A percentile compares a stretch with the other conserved stretches of the same genome.
Conservation (phyloP, 2,329 filamentous ascomycete species). For the Paecilomyces sp. region DNA sequence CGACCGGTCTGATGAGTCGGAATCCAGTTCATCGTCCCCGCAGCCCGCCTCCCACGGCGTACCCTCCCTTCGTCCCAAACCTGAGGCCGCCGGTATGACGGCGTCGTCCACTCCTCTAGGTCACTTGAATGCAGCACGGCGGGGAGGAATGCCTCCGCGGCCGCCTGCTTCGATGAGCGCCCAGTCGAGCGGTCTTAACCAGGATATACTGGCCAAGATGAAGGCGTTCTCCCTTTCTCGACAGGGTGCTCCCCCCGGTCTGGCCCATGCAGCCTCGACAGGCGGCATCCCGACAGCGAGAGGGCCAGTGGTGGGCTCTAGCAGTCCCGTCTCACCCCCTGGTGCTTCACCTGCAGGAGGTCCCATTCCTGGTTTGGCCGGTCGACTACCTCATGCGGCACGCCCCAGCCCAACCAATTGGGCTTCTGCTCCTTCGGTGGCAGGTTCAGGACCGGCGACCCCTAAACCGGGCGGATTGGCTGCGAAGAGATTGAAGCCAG, state of each 20-base stretch:
- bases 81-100: constrained; percentile 50
- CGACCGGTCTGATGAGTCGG: constrained; percentile 11
- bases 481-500: constrained; percentile 41
- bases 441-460: constrained; percentile 36
- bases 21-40: constrained; percentile 26
- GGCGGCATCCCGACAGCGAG: constrained; percentile 20
- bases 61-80: constrained; percentile 19
- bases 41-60: constrained; percentile 11
- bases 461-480: constrained; percentile 40
- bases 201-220: constrained; percentile 63
- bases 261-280: constrained; percentile 26
- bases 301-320: constrained; percentile 1
- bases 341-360: constrained; percentile 14
- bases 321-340: constrained; percentile 7
- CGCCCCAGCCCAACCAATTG: constrained; percentile 28
- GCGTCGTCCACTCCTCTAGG: constrained; percentile 79
- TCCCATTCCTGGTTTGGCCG: constrained; percentile 22
- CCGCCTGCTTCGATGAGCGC: constrained; percentile 26
- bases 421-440: constrained; percentile 19
- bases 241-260: constrained; percentile 47
- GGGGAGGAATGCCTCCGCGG: constrained; percentile 26
- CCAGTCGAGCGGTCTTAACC: constrained; percentile 47
- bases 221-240: constrained; percentile 61
- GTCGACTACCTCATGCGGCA: constrained; percentile 16
- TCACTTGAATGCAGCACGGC: constrained; percentile 61